phyloP scores from a whole-genome alignment of 352 stramenopile species.

The Pythium volutum region DNA sequence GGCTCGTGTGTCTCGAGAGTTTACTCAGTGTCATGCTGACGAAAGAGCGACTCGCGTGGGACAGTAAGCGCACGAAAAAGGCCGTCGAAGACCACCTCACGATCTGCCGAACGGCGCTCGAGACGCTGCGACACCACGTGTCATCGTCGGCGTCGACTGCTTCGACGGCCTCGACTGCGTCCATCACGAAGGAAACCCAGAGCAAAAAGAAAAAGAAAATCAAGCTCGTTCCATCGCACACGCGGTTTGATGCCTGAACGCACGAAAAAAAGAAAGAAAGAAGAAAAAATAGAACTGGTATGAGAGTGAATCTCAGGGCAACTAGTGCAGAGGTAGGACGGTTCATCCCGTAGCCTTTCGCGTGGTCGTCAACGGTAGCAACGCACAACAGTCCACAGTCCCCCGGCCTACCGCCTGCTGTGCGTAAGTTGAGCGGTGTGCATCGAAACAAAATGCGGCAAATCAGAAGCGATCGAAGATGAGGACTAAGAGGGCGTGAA shows the following conservation, averaged over 20 bases:
- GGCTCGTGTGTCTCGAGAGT: conserved; percentile 47
- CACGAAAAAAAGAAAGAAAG: not conserved
- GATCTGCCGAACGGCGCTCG: not conserved
- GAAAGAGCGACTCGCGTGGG: conserved; percentile 29
- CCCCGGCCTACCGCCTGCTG: no score
- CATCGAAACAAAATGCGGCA: no score
- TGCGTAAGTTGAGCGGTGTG: no score
- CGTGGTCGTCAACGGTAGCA: no score
- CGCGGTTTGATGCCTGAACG: conserved; percentile 32
- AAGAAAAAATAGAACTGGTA: not conserved
- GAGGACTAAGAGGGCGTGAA: no score
- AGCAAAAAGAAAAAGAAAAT: conserved; percentile 19
- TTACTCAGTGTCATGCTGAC: conserved; percentile 35
- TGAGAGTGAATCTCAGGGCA: no score
- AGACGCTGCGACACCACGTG: not conserved
- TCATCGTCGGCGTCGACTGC: not conserved
- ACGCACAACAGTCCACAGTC: no score
- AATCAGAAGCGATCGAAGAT: no score
- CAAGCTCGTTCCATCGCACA: conserved; percentile 23
- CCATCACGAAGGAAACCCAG: not conserved
- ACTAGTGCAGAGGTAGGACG: no score
- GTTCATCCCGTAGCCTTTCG: no score
- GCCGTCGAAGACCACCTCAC: not conserved
- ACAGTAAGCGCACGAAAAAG: conserved; percentile 6
- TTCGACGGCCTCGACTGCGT: no score